phyloP scores from a whole-genome alignment of 805 yeast species.

The Grigorovia yakushimaensis region DNA sequence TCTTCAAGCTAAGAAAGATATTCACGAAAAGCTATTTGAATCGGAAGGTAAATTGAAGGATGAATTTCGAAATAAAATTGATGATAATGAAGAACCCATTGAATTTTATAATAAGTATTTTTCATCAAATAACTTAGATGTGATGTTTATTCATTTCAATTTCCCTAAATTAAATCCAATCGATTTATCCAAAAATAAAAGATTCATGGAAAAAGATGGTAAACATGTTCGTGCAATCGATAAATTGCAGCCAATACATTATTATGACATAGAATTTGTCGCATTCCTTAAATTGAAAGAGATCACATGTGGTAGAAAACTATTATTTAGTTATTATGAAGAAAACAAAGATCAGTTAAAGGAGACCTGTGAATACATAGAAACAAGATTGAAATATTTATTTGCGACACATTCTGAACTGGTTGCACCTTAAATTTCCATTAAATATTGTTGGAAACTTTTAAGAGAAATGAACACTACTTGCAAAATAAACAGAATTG shows the following conservation, averaged over 20 bases:
- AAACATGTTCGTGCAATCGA: constrained; percentile 11
- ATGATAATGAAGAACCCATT: constrained; percentile 1
- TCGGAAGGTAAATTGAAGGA: not conserved
- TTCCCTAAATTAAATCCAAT: constrained; percentile 34
- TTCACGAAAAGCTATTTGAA: not conserved
- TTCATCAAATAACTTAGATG: constrained; percentile 7
- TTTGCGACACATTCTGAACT: constrained; percentile 13
- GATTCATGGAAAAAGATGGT: constrained; percentile 9
- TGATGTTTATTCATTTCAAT: constrained; percentile 33
- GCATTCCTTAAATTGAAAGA: constrained; percentile 4
- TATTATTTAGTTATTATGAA: constrained; percentile 7
- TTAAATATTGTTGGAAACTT: not conserved
- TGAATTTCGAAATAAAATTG: not conserved
- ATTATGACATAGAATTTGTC: constrained; percentile 21
- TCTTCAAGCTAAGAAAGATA: constrained; percentile 8
- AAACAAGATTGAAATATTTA: constrained; percentile 13
- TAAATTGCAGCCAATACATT: constrained; percentile 9
- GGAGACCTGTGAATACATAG: constrained; percentile 15
- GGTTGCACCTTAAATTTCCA: not conserved
- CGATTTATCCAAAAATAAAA: constrained; percentile 11
- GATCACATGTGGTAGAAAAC: constrained; percentile 1
- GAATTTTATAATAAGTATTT: not conserved
- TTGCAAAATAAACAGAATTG: not conserved
- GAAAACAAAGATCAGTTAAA: constrained; percentile 9
- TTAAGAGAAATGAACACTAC: too few relatives aligned